A percentile compares a stretch with the other conserved stretches of the same genome.
These are phyloP conservation scores for Trametes villosa DNA, from an alignment of 768 basidiomycete genomes.

Conservation along the genomic window DNA sequence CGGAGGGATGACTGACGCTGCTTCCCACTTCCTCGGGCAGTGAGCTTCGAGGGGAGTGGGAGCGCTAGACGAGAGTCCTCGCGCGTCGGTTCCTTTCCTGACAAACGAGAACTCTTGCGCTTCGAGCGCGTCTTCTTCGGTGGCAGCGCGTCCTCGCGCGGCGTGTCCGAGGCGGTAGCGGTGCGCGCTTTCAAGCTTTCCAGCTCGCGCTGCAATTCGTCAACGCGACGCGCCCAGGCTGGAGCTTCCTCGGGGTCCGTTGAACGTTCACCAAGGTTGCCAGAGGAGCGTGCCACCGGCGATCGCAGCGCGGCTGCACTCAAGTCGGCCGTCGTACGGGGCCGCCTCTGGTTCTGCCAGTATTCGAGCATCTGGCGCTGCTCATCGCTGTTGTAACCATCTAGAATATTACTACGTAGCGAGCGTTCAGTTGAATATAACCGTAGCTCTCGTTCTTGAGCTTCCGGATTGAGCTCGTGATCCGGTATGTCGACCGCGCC, in stretches of 20 bases:
- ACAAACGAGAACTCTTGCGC: not conserved
- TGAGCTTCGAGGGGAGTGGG: not conserved
- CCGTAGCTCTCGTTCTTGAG: constrained; percentile 15
- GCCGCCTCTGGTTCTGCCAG: not conserved
- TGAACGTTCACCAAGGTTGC: no score
- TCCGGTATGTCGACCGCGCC: constrained; percentile 18
- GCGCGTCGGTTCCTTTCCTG: not conserved
- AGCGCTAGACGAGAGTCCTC: not conserved
- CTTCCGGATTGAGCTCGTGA: constrained; percentile 21
- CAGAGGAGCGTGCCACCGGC: no score
- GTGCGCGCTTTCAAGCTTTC: not conserved
- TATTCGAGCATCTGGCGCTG: constrained; percentile 1
- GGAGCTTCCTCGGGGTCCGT: no score
- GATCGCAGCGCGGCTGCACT: no score
- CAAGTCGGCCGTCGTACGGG: not conserved
- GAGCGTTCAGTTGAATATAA: not conserved
- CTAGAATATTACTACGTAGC: not conserved
- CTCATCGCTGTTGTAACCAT: not conserved
- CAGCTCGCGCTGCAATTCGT: not conserved
- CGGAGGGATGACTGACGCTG: not conserved
- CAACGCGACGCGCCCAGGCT: not conserved
- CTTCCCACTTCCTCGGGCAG: not conserved
- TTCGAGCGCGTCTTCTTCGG: not conserved
- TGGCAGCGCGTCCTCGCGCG: not conserved
- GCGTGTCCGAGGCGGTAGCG: no score